These are phyloP conservation scores for Nasturtium officinale DNA, from an alignment of 345 rosid genomes.

Conservation along the genomic window DNA sequence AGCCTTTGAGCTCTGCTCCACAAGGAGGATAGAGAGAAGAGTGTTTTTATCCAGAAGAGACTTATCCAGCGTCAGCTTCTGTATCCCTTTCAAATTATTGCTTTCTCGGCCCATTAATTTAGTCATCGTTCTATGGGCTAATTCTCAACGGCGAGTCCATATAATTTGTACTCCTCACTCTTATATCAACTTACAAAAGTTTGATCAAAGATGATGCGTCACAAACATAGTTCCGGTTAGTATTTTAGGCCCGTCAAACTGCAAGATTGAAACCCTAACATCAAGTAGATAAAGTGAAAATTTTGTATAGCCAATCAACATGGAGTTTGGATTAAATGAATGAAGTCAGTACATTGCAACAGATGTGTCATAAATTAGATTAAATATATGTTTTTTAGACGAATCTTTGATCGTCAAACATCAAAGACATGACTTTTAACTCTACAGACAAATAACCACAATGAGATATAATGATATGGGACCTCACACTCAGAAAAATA, in stretches of 20 bases:
- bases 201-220: neutral
- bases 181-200: neutral
- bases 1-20: constrained; percentile 51
- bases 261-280: neutral
- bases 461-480: constrained; percentile 3
- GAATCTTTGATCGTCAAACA: neutral
- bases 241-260: neutral
- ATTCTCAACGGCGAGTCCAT: neutral
- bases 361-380: neutral
- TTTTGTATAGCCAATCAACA: neutral
- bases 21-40: constrained; percentile 20
- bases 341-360: neutral
- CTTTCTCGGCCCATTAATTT: constrained; percentile 17
- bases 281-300: neutral
- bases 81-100: neutral
- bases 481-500: neutral
- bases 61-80: constrained; percentile 29
- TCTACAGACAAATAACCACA: too few species aligned
- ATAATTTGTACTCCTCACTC: neutral
- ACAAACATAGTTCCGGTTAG: neutral
- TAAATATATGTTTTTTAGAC: neutral
- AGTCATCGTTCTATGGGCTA: neutral
- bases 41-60: constrained; percentile 33
- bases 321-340: neutral
- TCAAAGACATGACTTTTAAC: neutral